Conservation (phyloP, 2,329 filamentous ascomycete species). For the Leptographium wingfieldii region DNA sequence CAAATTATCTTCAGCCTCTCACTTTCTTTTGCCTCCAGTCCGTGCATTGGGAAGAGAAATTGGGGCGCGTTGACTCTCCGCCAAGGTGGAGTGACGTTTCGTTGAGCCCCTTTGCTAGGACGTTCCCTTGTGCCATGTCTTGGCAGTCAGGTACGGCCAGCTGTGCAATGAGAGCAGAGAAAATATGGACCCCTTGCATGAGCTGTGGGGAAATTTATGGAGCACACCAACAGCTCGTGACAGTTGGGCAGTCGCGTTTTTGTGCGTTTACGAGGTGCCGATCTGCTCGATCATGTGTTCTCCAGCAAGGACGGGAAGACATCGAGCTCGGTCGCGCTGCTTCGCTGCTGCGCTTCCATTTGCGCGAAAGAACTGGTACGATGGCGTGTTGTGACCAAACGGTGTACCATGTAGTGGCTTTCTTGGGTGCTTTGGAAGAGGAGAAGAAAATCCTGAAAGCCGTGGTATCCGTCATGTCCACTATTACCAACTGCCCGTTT, state of each 20-base stretch:
- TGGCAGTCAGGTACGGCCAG: not conserved
- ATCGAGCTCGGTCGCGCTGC: not conserved
- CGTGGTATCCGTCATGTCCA: not conserved
- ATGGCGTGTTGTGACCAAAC: not conserved
- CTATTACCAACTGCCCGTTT: not conserved
- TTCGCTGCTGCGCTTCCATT: not conserved
- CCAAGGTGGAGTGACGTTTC: not conserved
- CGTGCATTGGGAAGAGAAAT: not conserved
- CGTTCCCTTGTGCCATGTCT: not conserved
- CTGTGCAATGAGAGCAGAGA: not conserved
- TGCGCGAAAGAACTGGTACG: not conserved
- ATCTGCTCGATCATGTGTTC: not conserved
- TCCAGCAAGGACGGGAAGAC: not conserved
- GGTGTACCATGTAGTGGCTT: not conserved
- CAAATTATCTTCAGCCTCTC: not conserved
- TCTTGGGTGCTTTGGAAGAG: not conserved
- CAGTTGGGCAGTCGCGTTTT: not conserved
- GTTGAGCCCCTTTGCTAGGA: not conserved
- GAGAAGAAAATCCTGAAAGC: not conserved
- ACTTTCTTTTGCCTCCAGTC: not conserved
- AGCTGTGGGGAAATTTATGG: not conserved
- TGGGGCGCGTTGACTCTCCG: not conserved
- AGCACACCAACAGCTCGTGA: not conserved
- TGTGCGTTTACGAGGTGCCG: not conserved
- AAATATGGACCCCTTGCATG: not conserved